Percentiles rank a stretch among this genome's conserved stretches.
Evolutionary conservation across 371 early-diverging fungal genomes (phyloP).

Genomic region (Lichtheimia corymbifera): DNA sequence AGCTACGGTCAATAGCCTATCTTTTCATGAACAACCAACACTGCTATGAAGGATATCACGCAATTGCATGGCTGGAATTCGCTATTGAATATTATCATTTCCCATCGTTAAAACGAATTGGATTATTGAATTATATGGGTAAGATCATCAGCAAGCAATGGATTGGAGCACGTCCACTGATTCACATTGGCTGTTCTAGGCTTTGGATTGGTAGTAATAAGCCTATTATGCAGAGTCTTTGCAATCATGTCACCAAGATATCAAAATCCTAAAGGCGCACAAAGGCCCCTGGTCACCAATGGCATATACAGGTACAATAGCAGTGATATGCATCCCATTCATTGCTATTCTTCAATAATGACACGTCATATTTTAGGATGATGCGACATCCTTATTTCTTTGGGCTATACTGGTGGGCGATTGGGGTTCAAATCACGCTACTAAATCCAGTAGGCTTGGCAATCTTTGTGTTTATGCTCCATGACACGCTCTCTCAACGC

Average conservation of each 20-base stretch:
- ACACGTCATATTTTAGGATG: not conserved
- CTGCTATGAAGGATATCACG: not conserved
- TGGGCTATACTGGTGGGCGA: not conserved
- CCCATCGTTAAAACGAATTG: not conserved
- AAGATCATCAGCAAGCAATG: not conserved
- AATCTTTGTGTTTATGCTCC: not conserved
- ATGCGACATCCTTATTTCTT: conserved; percentile 2
- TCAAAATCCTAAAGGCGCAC: too few relatives aligned
- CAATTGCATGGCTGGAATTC: not conserved
- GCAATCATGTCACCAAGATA: too few relatives aligned
- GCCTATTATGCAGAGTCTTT: too few relatives aligned
- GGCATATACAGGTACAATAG: too few relatives aligned
- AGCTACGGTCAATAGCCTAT: too few relatives aligned
- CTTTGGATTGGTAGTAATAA: too few relatives aligned
- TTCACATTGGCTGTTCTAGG: too few relatives aligned
- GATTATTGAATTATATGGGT: conserved; percentile 1
- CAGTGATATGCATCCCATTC: too few relatives aligned
- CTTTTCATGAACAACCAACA: too few relatives aligned
- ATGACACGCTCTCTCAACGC: not conserved
- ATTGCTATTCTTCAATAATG: too few relatives aligned
- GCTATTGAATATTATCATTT: not conserved
- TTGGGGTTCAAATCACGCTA: not conserved
- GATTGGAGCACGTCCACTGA: too few relatives aligned
- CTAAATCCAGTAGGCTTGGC: not conserved
- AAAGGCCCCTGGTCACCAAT: too few relatives aligned